Base-by-base conservation (phyloP, 2,329 filamentous ascomycete genomes). In the Exserohilum rostratum region DNA sequence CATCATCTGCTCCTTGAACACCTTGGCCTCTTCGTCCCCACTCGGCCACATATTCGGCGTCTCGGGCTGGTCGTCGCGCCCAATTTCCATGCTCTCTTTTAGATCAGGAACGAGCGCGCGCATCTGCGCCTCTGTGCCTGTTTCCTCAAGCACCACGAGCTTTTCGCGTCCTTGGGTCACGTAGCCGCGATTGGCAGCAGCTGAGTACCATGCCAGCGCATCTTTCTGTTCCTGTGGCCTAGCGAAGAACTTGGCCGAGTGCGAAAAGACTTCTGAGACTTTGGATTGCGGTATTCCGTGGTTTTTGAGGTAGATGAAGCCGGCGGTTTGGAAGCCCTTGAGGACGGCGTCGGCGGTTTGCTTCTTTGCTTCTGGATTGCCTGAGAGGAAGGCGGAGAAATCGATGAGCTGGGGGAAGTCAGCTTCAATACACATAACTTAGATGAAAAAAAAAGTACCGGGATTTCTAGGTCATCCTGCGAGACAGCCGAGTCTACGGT, bases 251-350 rank as follows among this genome's bases (percentile, higher is more conserved):
- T 65, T 66, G 17, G 74, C 72, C 7, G 68, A 72, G 49, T 70
- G 61, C 11, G 79, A 72, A 72, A 95, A 96, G 55, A 88, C 83
- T 53, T 82, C 75, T 55, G 82, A 73, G 11, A 91, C 78, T 9
- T 82, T 81, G 7, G 83, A 77, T 3, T 83, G 67, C 0, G 86
- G 76, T 56, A 96, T 88, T 35, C 89, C 85, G 62, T 93, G 87
- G 74, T 93, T 90, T 65, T 87, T 87, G 34, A 96, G 85, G 76
- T 96, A 96, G 60, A 97, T 85, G 80, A 97, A 96, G 53, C 93
- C 93, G 2, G 92, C 90, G 1, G 84, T 88, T 67, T 92, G 89
- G 79, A 97, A 96, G 37, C 90, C 92, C 48, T 86, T 71, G 11
- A 93, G 86, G 63, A 96, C 87, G 35, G 88, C 85, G 48, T 85